These are phyloP conservation scores for Verticillium alfalfae DNA, from an alignment of 2,329 filamentous ascomycete species.

Conservation along the genomic window DNA sequence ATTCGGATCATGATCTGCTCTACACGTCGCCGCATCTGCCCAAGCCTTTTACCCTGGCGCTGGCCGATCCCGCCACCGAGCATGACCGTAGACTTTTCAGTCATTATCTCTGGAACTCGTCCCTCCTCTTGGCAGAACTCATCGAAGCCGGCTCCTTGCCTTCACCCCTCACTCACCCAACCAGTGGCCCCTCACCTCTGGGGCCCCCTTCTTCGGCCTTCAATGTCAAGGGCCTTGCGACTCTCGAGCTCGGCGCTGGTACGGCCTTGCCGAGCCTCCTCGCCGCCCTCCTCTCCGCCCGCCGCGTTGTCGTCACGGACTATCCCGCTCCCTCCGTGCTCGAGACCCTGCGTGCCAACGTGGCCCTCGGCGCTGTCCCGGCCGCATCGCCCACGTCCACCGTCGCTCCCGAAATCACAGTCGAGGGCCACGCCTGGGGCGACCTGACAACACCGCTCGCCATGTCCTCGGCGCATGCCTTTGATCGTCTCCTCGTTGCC, in stretches of 20 bases:
- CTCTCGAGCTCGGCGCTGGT: constrained; percentile 65
- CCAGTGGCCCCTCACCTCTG: constrained; percentile 1
- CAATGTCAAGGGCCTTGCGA: constrained; percentile 42
- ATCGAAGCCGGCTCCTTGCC: constrained; percentile 43
- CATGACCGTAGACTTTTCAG: constrained; percentile 57
- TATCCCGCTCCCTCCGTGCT: constrained; percentile 60
- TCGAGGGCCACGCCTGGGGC: constrained; percentile 64
- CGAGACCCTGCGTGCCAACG: constrained; percentile 51
- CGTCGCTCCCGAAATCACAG: constrained; percentile 16
- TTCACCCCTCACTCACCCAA: constrained; percentile 8
- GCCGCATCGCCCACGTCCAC: constrained; percentile 23
- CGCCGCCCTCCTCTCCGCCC: constrained; percentile 39
- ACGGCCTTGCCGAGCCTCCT: constrained; percentile 49
- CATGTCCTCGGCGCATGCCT: constrained; percentile 27
- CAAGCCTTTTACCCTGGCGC: constrained; percentile 34
- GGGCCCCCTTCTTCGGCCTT: constrained; percentile 23
- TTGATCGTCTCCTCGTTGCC: constrained; percentile 61
- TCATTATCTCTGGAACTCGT: constrained; percentile 70
- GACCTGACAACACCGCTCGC: constrained; percentile 31
- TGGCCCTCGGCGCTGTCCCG: constrained; percentile 41
- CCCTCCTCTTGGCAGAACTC: constrained; percentile 48
- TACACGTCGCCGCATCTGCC: constrained; percentile 52
- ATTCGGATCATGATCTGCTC: constrained; percentile 49
- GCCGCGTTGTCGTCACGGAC: constrained; percentile 56
- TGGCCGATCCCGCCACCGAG: constrained; percentile 44